A percentile compares a stretch with the other conserved stretches of the same genome.
phyloP scores from a whole-genome alignment of 2,329 filamentous ascomycete species.

The Orbilia brochopaga region DNA sequence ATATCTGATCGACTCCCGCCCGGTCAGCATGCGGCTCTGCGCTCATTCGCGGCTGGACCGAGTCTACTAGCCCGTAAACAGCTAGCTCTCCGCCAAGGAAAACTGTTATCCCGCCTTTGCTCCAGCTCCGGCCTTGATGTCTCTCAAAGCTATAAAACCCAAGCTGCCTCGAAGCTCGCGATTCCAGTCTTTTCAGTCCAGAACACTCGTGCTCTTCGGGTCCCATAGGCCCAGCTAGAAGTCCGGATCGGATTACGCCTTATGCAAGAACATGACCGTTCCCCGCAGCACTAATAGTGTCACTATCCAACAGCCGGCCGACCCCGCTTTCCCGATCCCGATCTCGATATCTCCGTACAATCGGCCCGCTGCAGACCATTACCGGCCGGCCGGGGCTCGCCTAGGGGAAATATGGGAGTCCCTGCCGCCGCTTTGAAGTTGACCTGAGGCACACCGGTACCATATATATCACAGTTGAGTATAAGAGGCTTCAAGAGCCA shows the following conservation, averaged over 20 bases:
- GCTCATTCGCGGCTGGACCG: too few species aligned
- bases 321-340: conserved; percentile 34
- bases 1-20: too few species aligned
- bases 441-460: conserved; percentile 26
- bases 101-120: neutral
- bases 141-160: neutral
- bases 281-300: conserved; percentile 12
- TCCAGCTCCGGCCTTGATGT: neutral
- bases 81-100: conserved; percentile 10
- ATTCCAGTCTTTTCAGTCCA: neutral
- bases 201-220: conserved; percentile 8
- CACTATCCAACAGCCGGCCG: conserved; percentile 29
- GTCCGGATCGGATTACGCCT: conserved; percentile 8
- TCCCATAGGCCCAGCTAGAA: neutral
- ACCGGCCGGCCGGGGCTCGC: conserved; percentile 32
- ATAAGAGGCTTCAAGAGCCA: neutral
- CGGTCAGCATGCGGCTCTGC: too few species aligned
- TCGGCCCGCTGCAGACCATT: conserved; percentile 15
- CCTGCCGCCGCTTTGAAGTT: conserved; percentile 37
- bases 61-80: too few species aligned
- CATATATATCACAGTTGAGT: conserved; percentile 2
- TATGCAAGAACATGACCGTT: conserved; percentile 45
- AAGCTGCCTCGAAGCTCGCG: neutral
- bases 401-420: conserved; percentile 48
- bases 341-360: conserved; percentile 8